Base-by-base conservation (phyloP, 306 rosid genomes). In the Quercus suber region DNA sequence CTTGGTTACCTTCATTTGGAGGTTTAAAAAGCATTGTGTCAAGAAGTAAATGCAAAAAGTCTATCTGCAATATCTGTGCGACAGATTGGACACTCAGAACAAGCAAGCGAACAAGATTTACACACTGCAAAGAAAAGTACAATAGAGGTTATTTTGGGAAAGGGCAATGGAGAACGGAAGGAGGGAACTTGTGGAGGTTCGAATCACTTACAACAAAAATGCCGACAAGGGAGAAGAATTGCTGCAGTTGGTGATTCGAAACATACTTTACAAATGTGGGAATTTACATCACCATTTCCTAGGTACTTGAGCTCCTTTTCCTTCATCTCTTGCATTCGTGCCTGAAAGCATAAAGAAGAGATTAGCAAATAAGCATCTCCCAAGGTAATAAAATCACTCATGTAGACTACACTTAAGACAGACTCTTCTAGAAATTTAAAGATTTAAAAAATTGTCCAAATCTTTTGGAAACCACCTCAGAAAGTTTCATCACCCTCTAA, bases 71-170 rank as follows among this genome's bases (percentile, higher is more conserved):
- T 96, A 79, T 88, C 92, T 76, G 97, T 91, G 78, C 99, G 91
- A 84, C 99, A 96, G 78, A 93, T 89, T 55, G 99, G 99, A 81
- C 99, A 96, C 80, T 96, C 99, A 1, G 96, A 86, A 84, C 99
- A 96, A 72, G 99, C 99, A 37, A 96, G 94, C 31, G 99, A 96
- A 81, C 99, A 96, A 69, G 98, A 89, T 88, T 93, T 93, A 88
- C 99, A 96, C 65, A 89, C 92, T 89, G 92, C 89, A 76, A 68
- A 76, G 37, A 35, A 19, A 55, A 53, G 55, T 45, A 65, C 74
- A 49, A 5, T 45, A 15, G 37, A 55, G 51, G 23, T 43, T 28
- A 64, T 58, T 41, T 76, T 0, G 15, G 28, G 20, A 5, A 25
- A 23, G 18, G 63, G 73, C 70, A 27, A 5, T 27, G 3, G 51